phyloP scores from a whole-genome alignment of 805 yeast genomes.

The Jamesozyma jinghongensis region DNA sequence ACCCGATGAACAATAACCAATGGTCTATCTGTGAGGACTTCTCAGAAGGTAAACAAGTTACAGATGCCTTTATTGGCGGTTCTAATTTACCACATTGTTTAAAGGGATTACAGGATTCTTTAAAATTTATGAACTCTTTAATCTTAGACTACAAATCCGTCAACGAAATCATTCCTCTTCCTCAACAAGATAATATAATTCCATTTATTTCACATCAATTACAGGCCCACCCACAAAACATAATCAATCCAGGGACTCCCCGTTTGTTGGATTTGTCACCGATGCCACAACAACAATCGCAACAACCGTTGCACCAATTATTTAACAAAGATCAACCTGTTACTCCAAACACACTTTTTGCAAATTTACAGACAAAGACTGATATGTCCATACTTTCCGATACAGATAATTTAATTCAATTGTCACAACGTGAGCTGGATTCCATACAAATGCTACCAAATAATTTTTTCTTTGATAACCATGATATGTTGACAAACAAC shows the following conservation, averaged over 20 bases:
- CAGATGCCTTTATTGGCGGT: conserved; percentile 55
- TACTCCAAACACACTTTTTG: not conserved
- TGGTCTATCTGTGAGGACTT: conserved; percentile 71
- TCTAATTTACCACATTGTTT: conserved; percentile 59
- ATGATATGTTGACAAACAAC: not conserved
- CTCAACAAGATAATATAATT: conserved; percentile 1
- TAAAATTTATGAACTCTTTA: conserved; percentile 46
- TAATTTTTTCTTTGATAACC: conserved; percentile 4
- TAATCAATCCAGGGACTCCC: conserved; percentile 4
- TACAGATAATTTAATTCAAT: not conserved
- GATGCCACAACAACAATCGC: conserved; percentile 2
- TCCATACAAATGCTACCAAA: conserved; percentile 1
- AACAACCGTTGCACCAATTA: not conserved
- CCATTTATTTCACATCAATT: conserved; percentile 4
- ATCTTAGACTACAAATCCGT: conserved; percentile 39
- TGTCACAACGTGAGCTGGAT: not conserved
- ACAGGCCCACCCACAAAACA: conserved; percentile 6
- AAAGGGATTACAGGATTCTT: conserved; percentile 45
- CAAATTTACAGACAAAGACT: not conserved
- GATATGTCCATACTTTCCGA: too few species aligned
- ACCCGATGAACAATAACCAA: conserved; percentile 21
- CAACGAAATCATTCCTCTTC: conserved; percentile 22
- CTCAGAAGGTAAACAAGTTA: conserved; percentile 75
- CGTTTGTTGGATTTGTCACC: conserved; percentile 6
- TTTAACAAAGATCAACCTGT: not conserved